A percentile compares a stretch with the other conserved stretches of the same genome.
Evolutionary conservation across 225 moss, liverwort and hornwort species (phyloP).

Genomic region (Marchantia paleacea): DNA sequence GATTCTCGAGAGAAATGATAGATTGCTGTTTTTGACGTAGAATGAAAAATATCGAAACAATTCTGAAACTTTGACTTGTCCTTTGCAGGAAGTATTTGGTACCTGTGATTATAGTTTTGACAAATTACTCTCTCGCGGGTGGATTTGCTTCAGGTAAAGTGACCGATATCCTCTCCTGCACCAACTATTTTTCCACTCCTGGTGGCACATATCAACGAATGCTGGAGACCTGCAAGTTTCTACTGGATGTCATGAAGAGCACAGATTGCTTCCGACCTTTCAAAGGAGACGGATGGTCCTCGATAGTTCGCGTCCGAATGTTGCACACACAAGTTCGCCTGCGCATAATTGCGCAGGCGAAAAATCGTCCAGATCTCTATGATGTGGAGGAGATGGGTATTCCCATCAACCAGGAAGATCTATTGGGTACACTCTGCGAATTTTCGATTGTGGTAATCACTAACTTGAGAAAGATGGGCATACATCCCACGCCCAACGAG

Average conservation of each 20-base stretch:
- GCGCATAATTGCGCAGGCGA: too few species aligned
- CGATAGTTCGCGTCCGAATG: constrained; percentile 9
- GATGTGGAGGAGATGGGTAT: constrained; percentile 5
- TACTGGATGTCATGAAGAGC: constrained; percentile 13
- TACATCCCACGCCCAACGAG: not conserved
- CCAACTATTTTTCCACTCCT: too few species aligned
- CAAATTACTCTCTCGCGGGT: not conserved
- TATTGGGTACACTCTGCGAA: not conserved
- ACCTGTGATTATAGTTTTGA: not conserved
- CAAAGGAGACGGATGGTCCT: constrained; percentile 10
- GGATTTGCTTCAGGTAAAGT: not conserved
- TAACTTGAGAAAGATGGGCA: not conserved
- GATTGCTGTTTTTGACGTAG: too few species aligned
- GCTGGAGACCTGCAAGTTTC: not conserved
- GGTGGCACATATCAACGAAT: not conserved
- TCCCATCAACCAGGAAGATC: constrained; percentile 27
- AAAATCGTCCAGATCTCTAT: not conserved
- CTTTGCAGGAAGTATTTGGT: constrained; percentile 13
- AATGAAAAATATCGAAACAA: too few species aligned
- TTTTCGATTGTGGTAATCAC: constrained; percentile 7
- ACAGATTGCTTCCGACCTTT: not conserved
- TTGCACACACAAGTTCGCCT: constrained; percentile 24
- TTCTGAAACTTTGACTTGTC: too few species aligned
- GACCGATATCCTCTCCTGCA: not conserved
- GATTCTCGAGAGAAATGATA: too few species aligned